Percentiles rank a stretch among this genome's conserved stretches.
phyloP scores from a whole-genome alignment of 2,329 filamentous ascomycete genomes.

The Fonsecaea erecta region DNA sequence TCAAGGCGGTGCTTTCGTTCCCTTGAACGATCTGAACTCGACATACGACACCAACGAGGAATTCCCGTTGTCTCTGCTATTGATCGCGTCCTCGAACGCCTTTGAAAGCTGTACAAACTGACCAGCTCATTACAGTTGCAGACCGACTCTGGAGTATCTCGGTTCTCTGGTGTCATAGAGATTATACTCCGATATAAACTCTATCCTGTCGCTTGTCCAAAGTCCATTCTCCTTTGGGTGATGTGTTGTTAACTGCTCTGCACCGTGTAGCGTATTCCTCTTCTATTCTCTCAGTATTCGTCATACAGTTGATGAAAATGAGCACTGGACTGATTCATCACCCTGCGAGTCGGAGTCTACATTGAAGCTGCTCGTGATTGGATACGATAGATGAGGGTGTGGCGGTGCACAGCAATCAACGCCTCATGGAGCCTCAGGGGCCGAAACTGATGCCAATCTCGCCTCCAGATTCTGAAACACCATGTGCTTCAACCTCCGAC shows the following conservation, averaged over 20 bases:
- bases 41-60: not conserved
- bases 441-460: not conserved
- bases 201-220: not conserved
- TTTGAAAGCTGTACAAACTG: not conserved
- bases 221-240: not conserved
- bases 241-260: not conserved
- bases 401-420: not conserved
- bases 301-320: not conserved
- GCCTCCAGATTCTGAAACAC: constrained; percentile 1
- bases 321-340: not conserved
- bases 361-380: no score
- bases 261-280: not conserved
- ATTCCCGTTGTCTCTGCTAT: not conserved
- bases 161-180: not conserved
- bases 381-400: not conserved
- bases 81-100: not conserved
- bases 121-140: not conserved
- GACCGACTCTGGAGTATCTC: not conserved
- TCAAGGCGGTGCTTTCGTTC: not conserved
- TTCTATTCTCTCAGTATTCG: not conserved
- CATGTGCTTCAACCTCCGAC: not conserved
- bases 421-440: not conserved
- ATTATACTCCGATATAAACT: no score
- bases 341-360: no score
- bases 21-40: not conserved